Base-by-base conservation (phyloP, 768 basidiomycete genomes). In the Agaricus blazei region DNA sequence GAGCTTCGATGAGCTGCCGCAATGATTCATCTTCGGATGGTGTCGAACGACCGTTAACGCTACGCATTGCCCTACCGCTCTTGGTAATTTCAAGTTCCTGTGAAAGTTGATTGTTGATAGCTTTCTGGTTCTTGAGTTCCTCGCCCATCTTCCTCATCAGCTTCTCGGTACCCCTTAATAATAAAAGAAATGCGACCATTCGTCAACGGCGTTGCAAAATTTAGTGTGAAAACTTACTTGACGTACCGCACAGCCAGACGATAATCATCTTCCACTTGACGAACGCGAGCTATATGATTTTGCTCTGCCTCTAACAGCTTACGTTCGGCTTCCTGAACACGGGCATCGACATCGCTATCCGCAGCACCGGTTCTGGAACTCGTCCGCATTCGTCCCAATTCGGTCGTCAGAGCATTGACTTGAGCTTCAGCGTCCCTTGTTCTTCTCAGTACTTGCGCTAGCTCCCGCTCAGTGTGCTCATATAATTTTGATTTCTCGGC, bases 101-200 rank as follows among this genome's bases (percentile, higher is more conserved):
- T 66, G 98, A 93, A 27, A 98, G 82, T 54, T 79, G 75, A 43
- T 84, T 75, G 65, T 93, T 95, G 44, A 85, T 70, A 46, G 77
- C 77, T 73, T 97, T 98, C 71, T 96, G 91, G 72, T 90, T 95
- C 60, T 82, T 88, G 55, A 98, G 73, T 65, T 98, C 97, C 54
- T 95, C 96, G 70, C 93, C 91, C 87, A 98, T 92, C 62, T 88
- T 84, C 61, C 93, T 85, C 77, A 98, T 89, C 85, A 98, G 93
- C 73, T 95, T 97, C 71, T 98, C 97, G 1, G 95, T 98, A 44
- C 93, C 93, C 80, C 91, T 93, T 41, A 15, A 41, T 41, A 5
- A 19, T 3, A 12, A 19, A 41, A 41, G 65, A 60, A 28, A 27
- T 57, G 53, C 63, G 31, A 64, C 54, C 50, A 6, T 38, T 26